Evolutionary conservation across 352 stramenopile genomes (phyloP).

Genomic region (Phytophthora uliginosa): DNA sequence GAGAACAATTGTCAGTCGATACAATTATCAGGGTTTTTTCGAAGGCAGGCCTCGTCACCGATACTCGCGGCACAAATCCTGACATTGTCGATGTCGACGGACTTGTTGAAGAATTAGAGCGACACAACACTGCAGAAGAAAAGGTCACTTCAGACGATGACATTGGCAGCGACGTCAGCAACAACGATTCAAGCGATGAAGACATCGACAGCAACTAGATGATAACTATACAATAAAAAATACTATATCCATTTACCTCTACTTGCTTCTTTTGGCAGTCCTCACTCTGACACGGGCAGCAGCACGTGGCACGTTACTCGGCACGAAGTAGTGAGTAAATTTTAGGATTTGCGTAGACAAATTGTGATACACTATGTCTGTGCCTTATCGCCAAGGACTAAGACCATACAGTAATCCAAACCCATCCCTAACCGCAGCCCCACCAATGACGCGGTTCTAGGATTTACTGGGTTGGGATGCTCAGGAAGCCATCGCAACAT

Average conservation of each 20-base stretch:
- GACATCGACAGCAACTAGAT: neutral
- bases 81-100: neutral
- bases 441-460: no score
- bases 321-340: no score
- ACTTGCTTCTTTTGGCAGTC: neutral
- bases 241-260: neutral
- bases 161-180: neutral
- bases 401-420: no score
- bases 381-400: no score
- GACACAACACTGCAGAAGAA: neutral
- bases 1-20: neutral
- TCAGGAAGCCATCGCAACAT: no score
- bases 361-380: no score
- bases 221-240: neutral
- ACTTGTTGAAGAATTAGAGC: neutral
- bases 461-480: no score
- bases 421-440: no score
- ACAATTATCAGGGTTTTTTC: neutral
- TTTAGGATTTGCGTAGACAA: no score
- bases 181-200: neutral
- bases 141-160: neutral
- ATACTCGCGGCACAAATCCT: neutral
- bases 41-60: neutral
- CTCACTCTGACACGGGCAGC: neutral
- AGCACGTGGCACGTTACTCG: no score